Evolutionary conservation across 2,329 filamentous ascomycete species (phyloP).

Genomic region (Didymella pinodella): DNA sequence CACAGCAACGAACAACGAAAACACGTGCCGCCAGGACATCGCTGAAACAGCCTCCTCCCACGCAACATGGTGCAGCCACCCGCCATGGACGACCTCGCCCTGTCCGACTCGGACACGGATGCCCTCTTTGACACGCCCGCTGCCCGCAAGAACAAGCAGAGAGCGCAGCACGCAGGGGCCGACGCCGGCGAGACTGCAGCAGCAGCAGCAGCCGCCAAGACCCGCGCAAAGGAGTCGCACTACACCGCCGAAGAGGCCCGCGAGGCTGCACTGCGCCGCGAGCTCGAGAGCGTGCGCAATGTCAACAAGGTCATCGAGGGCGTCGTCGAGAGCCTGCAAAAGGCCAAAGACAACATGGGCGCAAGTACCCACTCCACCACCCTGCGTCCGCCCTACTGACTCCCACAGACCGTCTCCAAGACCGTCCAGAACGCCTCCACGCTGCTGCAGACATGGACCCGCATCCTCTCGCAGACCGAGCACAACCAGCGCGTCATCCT

Average conservation of each 20-base stretch:
- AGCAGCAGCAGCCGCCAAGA: slow-evolving; percentile 33
- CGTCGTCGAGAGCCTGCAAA: slow-evolving; percentile 74
- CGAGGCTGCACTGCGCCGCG: slow-evolving; percentile 76
- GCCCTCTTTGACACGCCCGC: slow-evolving; percentile 66
- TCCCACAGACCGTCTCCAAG: slow-evolving; percentile 74
- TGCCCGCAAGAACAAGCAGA: slow-evolving; percentile 46
- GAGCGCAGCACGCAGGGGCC: slow-evolving; percentile 44
- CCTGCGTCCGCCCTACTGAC: neutral
- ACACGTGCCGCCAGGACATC: slow-evolving; percentile 15
- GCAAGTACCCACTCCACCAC: slow-evolving; percentile 54
- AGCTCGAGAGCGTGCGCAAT: slow-evolving; percentile 82
- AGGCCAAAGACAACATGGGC: slow-evolving; percentile 79
- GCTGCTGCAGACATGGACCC: slow-evolving; percentile 92
- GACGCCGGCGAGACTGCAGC: slow-evolving; percentile 53
- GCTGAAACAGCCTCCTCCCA: slow-evolving; percentile 1
- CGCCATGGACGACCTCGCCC: slow-evolving; percentile 60
- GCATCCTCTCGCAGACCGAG: slow-evolving; percentile 95
- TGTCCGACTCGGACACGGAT: slow-evolving; percentile 65
- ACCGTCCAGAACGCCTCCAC: slow-evolving; percentile 89
- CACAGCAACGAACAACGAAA: slow-evolving; percentile 31
- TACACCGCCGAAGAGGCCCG: slow-evolving; percentile 73
- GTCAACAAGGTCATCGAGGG: slow-evolving; percentile 89
- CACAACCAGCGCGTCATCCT: slow-evolving; percentile 94
- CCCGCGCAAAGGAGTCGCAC: slow-evolving; percentile 58
- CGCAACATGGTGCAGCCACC: slow-evolving; percentile 47